phyloP scores from a whole-genome alignment of 495 filamentous ascomycete species.

The Aspergillus kassunensis region DNA sequence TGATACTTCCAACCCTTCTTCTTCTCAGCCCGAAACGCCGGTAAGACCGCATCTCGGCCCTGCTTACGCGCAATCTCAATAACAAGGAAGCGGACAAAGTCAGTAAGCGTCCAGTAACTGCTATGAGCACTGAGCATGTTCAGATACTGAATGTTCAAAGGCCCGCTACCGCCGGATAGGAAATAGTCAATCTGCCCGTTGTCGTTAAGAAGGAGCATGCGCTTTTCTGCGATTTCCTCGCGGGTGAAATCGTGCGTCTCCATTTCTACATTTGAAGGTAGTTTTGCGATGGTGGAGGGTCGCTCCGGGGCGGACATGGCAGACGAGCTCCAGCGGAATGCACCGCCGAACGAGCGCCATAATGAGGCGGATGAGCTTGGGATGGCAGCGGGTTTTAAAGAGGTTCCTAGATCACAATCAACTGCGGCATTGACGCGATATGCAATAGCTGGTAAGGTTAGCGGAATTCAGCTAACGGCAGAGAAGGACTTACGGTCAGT shows the following conservation, averaged over 20 bases:
- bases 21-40: slow-evolving; percentile 73
- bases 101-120: slow-evolving; percentile 82
- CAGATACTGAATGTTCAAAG: slow-evolving; percentile 89
- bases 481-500: slow-evolving; percentile 45
- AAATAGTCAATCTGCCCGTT: slow-evolving; percentile 94
- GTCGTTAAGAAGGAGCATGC: slow-evolving; percentile 84
- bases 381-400: slow-evolving; percentile 71
- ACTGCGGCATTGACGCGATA: slow-evolving; percentile 89
- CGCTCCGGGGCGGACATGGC: slow-evolving; percentile 24
- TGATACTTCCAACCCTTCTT: slow-evolving; percentile 46
- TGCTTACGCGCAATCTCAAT: slow-evolving; percentile 76
- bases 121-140: slow-evolving; percentile 98
- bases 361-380: slow-evolving; percentile 68
- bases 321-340: slow-evolving; percentile 49
- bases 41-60: slow-evolving; percentile 63
- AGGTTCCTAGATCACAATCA: slow-evolving; percentile 71
- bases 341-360: slow-evolving; percentile 60
- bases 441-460: slow-evolving; percentile 61
- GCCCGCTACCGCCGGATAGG: slow-evolving; percentile 70
- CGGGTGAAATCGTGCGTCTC: slow-evolving; percentile 92
- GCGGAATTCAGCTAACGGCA: slow-evolving; percentile 4
- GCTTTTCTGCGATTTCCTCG: slow-evolving; percentile 89
- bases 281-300: slow-evolving; percentile 49
- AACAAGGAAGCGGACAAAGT: slow-evolving; percentile 84
- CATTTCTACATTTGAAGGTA: slow-evolving; percentile 88